Evolutionary conservation across 768 basidiomycete species (phyloP).

Genomic region (Russula brevipes): DNA sequence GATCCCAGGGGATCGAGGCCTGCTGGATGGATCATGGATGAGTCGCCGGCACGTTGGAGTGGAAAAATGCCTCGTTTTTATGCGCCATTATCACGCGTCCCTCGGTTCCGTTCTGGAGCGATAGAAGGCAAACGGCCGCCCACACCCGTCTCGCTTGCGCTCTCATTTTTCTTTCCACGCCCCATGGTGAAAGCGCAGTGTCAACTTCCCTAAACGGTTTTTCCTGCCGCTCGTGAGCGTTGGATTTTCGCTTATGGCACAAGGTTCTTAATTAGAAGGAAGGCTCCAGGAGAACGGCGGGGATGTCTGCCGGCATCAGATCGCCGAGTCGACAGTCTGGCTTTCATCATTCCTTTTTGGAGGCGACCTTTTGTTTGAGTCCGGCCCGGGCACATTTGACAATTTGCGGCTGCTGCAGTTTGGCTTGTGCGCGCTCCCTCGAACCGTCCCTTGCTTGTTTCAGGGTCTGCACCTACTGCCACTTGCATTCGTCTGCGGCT

Average conservation of each 20-base stretch:
- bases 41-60: background rate
- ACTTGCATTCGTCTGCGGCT: conserved; percentile 1
- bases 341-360: conserved; percentile 24
- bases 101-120: too few species aligned
- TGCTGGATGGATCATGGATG: background rate
- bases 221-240: background rate
- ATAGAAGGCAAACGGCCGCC: too few species aligned
- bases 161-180: background rate
- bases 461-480: background rate
- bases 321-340: conserved; percentile 14
- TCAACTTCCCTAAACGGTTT: background rate
- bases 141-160: background rate
- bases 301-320: conserved; percentile 16
- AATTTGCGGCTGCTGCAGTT: conserved; percentile 1
- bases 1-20: background rate
- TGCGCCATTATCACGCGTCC: too few species aligned
- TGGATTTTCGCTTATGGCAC: conserved; percentile 5
- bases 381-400: background rate
- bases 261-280: background rate
- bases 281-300: conserved; percentile 15
- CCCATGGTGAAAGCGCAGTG: background rate
- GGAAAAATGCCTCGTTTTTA: too few species aligned
- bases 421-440: background rate
- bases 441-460: background rate
- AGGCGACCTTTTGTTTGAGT: conserved; percentile 13